Percentiles rank a stretch among this genome's conserved stretches.
Conservation (phyloP, 768 basidiomycete species). For the Termitomyces sp. region DNA sequence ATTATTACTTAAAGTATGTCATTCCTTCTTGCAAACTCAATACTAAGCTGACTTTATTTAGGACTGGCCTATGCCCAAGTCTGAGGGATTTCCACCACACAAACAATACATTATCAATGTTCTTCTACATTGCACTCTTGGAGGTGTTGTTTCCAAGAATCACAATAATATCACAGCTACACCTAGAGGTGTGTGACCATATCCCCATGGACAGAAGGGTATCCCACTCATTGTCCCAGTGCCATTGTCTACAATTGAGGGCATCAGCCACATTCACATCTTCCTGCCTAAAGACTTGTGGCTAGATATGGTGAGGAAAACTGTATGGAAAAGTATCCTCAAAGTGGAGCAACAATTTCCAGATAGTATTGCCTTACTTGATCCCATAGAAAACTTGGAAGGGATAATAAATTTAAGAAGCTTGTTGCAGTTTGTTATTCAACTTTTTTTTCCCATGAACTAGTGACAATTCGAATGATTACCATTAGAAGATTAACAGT, state of each 20-base stretch:
- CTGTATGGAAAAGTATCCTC: conserved; percentile 82
- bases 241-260: conserved; percentile 78
- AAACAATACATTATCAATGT: conserved; percentile 94
- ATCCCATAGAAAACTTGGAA: conserved; percentile 94
- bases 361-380: conserved; percentile 78
- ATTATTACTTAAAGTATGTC: conserved; percentile 65
- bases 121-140: conserved; percentile 71
- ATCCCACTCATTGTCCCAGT: conserved; percentile 85
- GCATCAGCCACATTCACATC: conserved; percentile 81
- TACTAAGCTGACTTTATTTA: conserved; percentile 18
- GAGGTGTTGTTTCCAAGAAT: conserved; percentile 55
- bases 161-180: conserved; percentile 47
- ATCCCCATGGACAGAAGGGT: conserved; percentile 65
- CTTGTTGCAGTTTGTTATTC: conserved; percentile 62
- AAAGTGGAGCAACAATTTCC: conserved; percentile 93
- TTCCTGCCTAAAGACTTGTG: conserved; percentile 89
- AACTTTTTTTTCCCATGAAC: background rate
- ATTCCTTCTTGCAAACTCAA: background rate
- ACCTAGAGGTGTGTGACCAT: conserved; percentile 72
- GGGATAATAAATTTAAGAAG: conserved; percentile 86
- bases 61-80: conserved; percentile 61
- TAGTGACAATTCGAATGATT: background rate
- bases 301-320: conserved; percentile 67
- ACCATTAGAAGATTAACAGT: conserved; percentile 75
- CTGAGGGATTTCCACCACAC: conserved; percentile 73